phyloP scores from a whole-genome alignment of 495 filamentous ascomycete species.

The Penicillium herquei region DNA sequence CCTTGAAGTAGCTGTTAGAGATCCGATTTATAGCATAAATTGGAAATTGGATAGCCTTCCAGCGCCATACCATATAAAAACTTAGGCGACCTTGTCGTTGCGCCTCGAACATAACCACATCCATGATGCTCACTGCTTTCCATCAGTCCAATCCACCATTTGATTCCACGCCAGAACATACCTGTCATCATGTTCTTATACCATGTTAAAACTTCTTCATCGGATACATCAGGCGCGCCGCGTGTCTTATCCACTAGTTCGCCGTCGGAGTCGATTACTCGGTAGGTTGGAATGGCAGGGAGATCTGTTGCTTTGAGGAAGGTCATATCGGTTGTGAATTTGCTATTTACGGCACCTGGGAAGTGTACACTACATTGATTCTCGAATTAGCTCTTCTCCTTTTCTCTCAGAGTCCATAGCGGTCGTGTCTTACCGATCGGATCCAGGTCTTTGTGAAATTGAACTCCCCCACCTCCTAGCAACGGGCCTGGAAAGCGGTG shows the following conservation, averaged over 20 bases:
- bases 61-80: slow-evolving; percentile 81
- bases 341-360: slow-evolving; percentile 91
- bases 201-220: slow-evolving; percentile 65
- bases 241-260: slow-evolving; percentile 68
- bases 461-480: slow-evolving; percentile 53
- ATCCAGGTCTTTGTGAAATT: slow-evolving; percentile 68
- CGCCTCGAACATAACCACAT: slow-evolving; percentile 90
- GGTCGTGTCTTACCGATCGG: slow-evolving; percentile 51
- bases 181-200: slow-evolving; percentile 68
- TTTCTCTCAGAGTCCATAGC: background rate
- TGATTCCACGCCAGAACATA: no score
- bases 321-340: slow-evolving; percentile 75
- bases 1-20: slow-evolving; percentile 33
- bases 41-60: background rate
- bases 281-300: slow-evolving; percentile 80
- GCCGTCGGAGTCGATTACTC: slow-evolving; percentile 81
- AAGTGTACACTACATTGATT: slow-evolving; percentile 66
- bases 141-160: slow-evolving; percentile 22
- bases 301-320: slow-evolving; percentile 68
- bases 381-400: background rate
- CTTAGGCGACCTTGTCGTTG: slow-evolving; percentile 77
- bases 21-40: background rate
- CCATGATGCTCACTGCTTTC: slow-evolving; percentile 76
- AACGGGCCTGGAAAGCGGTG: slow-evolving; percentile 3
- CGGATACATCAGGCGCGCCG: slow-evolving; percentile 57